Evolutionary conservation across 805 yeast species (phyloP), one percentile per base, ranked within the genome.

Genomic region (Zygotorulaspora danielsina): DNA sequence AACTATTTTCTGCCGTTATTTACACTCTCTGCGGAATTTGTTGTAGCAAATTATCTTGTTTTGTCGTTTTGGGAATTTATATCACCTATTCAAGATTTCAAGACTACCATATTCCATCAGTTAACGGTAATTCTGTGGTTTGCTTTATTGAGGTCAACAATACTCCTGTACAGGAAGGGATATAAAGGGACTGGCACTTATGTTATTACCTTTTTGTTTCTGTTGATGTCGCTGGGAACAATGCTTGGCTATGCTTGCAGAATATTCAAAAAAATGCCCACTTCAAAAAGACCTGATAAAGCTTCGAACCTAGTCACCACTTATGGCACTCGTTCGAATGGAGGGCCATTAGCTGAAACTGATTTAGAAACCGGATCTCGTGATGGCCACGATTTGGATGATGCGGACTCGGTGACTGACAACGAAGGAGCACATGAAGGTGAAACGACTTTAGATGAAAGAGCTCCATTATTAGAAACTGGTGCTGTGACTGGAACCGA

Each of bases 111-210:
- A 2, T 56, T 80, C 2, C 50, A 79, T 16, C 82, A 83, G 57
- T 59, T 75, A 9, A 71, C 79, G 22, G 57, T 73, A 24, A 42
- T 74, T 3, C 63, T 72, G 41, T 87, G 95, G 95, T 38, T 71
- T 1, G 49, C 63, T 0, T 66, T 82, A 38, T 53, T 80, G 2
- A 66, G 72, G 37, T 60, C 70, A 10, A 80, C 84, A 6, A 66
- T 75, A 17, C 54, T 70, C 19, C 69, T 71, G 32, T 71, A 72
- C 46, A 61, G 67, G 1, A 64, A 69, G 26, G 70, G 71, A 26
- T 80, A 76, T 49, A 44, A 37, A 19, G 49, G 51, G 15, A 64
- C 71, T 1, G 87, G 84, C 2, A 74, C 74, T 24, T 76, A 73
- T 41, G 54, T 70, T 5, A 26, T 79, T 11, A 66, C 76, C 0